Conservation (phyloP, 495 filamentous ascomycete species). For the Xanthoparmelia taractica region DNA sequence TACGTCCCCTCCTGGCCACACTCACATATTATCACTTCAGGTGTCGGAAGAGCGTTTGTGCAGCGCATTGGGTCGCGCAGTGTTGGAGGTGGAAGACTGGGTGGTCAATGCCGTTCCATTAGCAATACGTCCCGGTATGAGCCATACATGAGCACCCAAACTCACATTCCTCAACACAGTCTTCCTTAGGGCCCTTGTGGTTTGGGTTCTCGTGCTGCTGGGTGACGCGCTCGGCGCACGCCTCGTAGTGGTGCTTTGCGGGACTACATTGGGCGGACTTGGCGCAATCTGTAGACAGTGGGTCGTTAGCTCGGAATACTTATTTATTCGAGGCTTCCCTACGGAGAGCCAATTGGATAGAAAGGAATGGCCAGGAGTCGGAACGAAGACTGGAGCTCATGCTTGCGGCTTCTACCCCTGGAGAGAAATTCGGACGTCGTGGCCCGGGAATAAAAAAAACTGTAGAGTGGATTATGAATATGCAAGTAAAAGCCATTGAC, state of each 20-base stretch:
- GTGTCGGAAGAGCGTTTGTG: slow-evolving; percentile 84
- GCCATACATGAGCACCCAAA: slow-evolving; percentile 16
- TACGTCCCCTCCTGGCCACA: neutral
- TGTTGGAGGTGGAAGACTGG: slow-evolving; percentile 96
- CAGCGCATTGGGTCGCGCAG: slow-evolving; percentile 85
- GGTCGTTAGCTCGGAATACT: slow-evolving; percentile 1
- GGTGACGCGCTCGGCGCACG: slow-evolving; percentile 91
- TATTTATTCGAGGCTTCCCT: neutral
- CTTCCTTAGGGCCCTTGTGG: slow-evolving; percentile 64
- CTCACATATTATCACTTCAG: slow-evolving; percentile 54
- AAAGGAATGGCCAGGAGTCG: too few relatives aligned
- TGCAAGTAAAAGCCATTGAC: slow-evolving; percentile 30
- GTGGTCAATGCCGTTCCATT: neutral
- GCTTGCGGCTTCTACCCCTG: neutral
- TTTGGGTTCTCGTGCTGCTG: slow-evolving; percentile 57
- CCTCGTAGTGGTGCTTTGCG: slow-evolving; percentile 94
- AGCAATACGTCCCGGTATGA: neutral
- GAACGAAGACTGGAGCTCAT: neutral
- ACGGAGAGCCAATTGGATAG: neutral
- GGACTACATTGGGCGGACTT: slow-evolving; percentile 75
- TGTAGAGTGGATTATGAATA: neutral
- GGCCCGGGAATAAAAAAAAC: neutral
- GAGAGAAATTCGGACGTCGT: neutral
- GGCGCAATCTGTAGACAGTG: slow-evolving; percentile 63
- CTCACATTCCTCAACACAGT: slow-evolving; percentile 99